A percentile compares a stretch with the other conserved stretches of the same genome.
These are phyloP conservation scores for Bipolaris zeicola DNA, from an alignment of 2,329 filamentous ascomycete genomes.

Conservation along the genomic window DNA sequence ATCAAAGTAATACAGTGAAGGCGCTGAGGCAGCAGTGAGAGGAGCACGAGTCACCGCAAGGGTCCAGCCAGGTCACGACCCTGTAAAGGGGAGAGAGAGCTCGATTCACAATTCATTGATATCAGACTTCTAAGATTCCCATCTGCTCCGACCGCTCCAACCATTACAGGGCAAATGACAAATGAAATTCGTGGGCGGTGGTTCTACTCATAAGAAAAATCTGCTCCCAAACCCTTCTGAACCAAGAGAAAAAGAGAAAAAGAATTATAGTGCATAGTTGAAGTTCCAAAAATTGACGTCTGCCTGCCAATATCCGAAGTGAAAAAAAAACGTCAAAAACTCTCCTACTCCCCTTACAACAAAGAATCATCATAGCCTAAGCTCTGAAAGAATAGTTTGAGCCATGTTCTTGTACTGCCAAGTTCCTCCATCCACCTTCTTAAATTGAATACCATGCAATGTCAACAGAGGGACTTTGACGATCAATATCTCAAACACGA, in stretches of 20 bases:
- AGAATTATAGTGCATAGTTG: conserved; percentile 16
- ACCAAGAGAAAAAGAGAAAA: conserved; percentile 5
- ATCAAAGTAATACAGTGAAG: background rate
- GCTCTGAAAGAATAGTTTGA: conserved; percentile 86
- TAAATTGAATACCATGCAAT: conserved; percentile 96
- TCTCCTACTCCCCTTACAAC: conserved; percentile 1
- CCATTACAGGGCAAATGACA: conserved; percentile 24
- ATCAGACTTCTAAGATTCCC: conserved; percentile 9
- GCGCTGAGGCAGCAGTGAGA: background rate
- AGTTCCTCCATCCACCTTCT: conserved; percentile 91
- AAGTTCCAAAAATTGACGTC: conserved; percentile 8
- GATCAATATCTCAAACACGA: conserved; percentile 95
- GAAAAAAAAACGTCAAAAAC: conserved; percentile 9
- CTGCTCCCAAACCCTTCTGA: conserved; percentile 4
- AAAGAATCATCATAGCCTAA: conserved; percentile 48
- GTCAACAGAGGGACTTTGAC: conserved; percentile 95
- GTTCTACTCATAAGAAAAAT: conserved; percentile 12
- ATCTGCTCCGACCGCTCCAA: conserved; percentile 5
- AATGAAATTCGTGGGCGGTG: conserved; percentile 39
- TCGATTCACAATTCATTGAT: background rate
- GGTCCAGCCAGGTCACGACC: background rate
- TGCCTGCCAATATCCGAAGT: conserved; percentile 6
- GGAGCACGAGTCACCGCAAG: background rate
- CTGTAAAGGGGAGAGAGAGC: background rate
- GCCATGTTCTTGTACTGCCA: conserved; percentile 99